A percentile compares a stretch with the other conserved stretches of the same genome.
Evolutionary conservation across 768 basidiomycete species (phyloP).

Genomic region (Cystofilobasidium ferigula): DNA sequence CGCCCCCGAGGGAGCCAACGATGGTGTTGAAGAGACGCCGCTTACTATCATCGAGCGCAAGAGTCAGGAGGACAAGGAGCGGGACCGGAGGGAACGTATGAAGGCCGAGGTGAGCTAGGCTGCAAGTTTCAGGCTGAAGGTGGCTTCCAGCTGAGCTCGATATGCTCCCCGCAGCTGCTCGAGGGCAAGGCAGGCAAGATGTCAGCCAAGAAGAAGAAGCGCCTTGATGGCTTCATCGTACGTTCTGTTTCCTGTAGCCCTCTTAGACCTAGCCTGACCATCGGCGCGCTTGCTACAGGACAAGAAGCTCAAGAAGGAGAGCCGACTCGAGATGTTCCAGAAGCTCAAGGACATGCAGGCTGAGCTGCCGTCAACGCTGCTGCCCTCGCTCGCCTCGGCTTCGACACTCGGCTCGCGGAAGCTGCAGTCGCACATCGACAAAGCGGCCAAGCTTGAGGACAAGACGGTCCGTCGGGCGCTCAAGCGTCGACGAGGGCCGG

Average conservation of each 20-base stretch:
- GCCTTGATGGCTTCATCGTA: slow-evolving; percentile 86
- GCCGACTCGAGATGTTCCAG: slow-evolving; percentile 60
- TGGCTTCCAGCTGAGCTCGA: neutral
- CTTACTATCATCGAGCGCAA: slow-evolving; percentile 50
- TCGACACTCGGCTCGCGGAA: slow-evolving; percentile 72
- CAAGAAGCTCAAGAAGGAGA: slow-evolving; percentile 86
- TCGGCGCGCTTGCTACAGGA: slow-evolving; percentile 45
- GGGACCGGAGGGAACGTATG: slow-evolving; percentile 51
- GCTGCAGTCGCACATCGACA: slow-evolving; percentile 40
- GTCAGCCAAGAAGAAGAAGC: slow-evolving; percentile 72
- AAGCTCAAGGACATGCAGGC: slow-evolving; percentile 77
- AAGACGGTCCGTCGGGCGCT: slow-evolving; percentile 30
- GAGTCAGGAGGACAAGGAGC: slow-evolving; percentile 52
- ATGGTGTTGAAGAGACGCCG: slow-evolving; percentile 46
- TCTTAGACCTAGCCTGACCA: neutral
- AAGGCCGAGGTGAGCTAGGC: slow-evolving; percentile 48
- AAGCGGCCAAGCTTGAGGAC: slow-evolving; percentile 27
- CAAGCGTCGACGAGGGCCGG: slow-evolving; percentile 5
- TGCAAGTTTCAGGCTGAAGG: neutral
- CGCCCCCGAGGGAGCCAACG: slow-evolving; percentile 27
- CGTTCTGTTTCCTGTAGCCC: slow-evolving; percentile 32
- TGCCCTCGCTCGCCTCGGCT: slow-evolving; percentile 72
- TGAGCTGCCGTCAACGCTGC: slow-evolving; percentile 48
- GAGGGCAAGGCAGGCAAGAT: slow-evolving; percentile 49
- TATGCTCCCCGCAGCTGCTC: neutral